phyloP scores from a whole-genome alignment of 2,329 filamentous ascomycete genomes.

The Colletotrichum sp. region DNA sequence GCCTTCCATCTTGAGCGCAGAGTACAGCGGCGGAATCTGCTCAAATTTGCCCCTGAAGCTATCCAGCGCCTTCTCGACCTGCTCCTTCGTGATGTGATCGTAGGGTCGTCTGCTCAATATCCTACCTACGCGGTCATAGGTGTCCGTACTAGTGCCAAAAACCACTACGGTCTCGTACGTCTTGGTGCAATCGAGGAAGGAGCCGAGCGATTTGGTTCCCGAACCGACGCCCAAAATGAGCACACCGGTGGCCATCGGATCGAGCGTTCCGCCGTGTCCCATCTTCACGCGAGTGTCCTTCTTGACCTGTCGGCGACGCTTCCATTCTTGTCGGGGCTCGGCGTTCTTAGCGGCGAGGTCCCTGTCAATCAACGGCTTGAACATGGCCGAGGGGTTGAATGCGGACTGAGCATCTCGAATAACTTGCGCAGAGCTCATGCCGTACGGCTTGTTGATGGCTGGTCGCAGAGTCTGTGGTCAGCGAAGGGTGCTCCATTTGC shows the following conservation, averaged over 20 bases:
- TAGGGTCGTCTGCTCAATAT: slow-evolving; percentile 77
- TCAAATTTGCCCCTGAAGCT: slow-evolving; percentile 82
- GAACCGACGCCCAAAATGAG: slow-evolving; percentile 86
- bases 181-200: slow-evolving; percentile 89
- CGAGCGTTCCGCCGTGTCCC: slow-evolving; percentile 93
- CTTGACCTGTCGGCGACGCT: slow-evolving; percentile 62
- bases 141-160: slow-evolving; percentile 92
- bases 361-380: slow-evolving; percentile 76
- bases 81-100: slow-evolving; percentile 79
- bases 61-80: slow-evolving; percentile 77
- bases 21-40: slow-evolving; percentile 92
- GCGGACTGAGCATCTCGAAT: slow-evolving; percentile 85
- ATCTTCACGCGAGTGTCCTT: slow-evolving; percentile 81
- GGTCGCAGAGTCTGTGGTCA: not conserved
- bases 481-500: not conserved
- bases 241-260: slow-evolving; percentile 92
- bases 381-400: slow-evolving; percentile 82
- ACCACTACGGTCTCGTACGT: slow-evolving; percentile 88
- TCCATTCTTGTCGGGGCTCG: slow-evolving; percentile 64
- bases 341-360: slow-evolving; percentile 61
- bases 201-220: slow-evolving; percentile 81
- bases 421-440: slow-evolving; percentile 86
- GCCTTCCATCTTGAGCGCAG: slow-evolving; percentile 89
- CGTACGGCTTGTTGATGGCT: slow-evolving; percentile 94
- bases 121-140: slow-evolving; percentile 87